A percentile compares a stretch with the other conserved stretches of the same genome.
Conservation (phyloP, 2,329 filamentous ascomycete species). For the Aspergillus texensis region DNA sequence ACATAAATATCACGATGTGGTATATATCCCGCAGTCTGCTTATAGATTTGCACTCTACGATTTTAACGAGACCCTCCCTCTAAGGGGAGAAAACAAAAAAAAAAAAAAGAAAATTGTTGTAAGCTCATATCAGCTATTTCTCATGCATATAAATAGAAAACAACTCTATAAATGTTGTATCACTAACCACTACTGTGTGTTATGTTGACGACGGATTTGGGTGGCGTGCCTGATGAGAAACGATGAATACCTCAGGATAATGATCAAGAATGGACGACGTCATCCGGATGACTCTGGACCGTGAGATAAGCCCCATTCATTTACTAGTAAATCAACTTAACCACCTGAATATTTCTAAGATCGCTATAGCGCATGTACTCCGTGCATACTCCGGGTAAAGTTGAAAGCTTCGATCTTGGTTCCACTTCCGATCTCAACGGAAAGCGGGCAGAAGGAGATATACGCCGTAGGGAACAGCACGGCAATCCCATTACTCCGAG, state of each 20-base stretch:
- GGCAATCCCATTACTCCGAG: conserved; percentile 30
- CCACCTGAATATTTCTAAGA: neutral
- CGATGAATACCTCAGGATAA: neutral
- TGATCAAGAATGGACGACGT: neutral
- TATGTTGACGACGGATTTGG: neutral
- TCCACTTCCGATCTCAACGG: conserved; percentile 20
- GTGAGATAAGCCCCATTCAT: neutral
- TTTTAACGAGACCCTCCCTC: neutral
- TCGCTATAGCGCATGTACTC: neutral
- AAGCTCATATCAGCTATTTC: neutral
- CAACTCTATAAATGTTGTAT: no score
- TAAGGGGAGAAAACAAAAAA: neutral
- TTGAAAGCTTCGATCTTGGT: neutral
- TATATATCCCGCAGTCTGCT: no score
- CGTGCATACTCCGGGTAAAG: neutral
- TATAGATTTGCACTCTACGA: no score
- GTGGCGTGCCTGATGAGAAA: neutral
- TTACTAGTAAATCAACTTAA: no score
- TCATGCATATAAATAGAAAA: no score
- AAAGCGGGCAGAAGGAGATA: conserved; percentile 47
- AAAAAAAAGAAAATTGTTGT: neutral
- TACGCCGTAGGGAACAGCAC: conserved; percentile 51
- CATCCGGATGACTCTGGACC: neutral
- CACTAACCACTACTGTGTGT: no score
- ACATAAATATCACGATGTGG: no score